Conservation (phyloP, 305 asterid genomes). For the Solanum aculeatissimum region DNA sequence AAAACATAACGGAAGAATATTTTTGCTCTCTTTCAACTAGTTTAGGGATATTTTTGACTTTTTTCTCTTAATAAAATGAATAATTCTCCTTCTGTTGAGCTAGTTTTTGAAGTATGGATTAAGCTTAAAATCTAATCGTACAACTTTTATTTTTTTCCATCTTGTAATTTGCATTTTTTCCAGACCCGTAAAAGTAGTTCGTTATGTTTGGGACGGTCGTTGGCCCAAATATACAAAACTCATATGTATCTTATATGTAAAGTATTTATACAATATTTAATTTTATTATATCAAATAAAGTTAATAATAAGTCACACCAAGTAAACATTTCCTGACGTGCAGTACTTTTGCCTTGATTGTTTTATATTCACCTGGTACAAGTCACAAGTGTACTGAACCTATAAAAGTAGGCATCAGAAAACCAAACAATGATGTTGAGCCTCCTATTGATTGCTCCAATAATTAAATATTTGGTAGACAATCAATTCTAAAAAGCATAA, state of each 20-base stretch:
- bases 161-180: too few species aligned
- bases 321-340: background rate
- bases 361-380: background rate
- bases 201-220: too few species aligned
- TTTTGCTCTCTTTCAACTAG: too few species aligned
- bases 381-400: background rate
- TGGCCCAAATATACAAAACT: background rate
- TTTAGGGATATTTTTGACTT: too few species aligned
- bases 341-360: background rate
- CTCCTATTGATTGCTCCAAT: background rate
- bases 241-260: too few species aligned
- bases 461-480: background rate
- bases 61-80: too few species aligned
- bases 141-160: too few species aligned
- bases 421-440: background rate
- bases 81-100: too few species aligned
- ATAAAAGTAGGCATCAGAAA: background rate
- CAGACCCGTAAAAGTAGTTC: too few species aligned
- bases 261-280: background rate
- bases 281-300: background rate
- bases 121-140: too few species aligned
- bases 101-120: too few species aligned
- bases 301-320: background rate
- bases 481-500: background rate
- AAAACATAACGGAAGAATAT: too few species aligned